A percentile compares a stretch with the other conserved stretches of the same genome.
Evolutionary conservation across 2,329 filamentous ascomycete species (phyloP).

Genomic region (Cylindrodendrum hubeiense): DNA sequence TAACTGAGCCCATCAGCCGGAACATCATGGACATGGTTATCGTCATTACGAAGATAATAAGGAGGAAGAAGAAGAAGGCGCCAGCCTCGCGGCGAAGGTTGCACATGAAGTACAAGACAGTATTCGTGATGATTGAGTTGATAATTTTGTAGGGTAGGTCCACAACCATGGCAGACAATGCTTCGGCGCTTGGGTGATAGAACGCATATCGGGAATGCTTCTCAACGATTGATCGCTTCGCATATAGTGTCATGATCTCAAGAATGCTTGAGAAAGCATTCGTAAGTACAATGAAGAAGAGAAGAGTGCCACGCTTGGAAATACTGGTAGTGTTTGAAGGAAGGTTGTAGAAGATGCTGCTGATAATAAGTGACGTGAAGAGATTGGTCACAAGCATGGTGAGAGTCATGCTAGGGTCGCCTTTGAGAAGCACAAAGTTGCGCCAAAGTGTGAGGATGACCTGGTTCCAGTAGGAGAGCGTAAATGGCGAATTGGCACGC

Average conservation of each 20-base stretch:
- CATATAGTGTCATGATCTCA: conserved; percentile 40
- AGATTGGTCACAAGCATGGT: conserved; percentile 56
- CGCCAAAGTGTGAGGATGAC: conserved; percentile 54
- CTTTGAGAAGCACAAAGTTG: conserved; percentile 50
- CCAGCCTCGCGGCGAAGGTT: conserved; percentile 68
- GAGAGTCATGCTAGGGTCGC: conserved; percentile 52
- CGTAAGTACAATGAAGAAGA: conserved; percentile 63
- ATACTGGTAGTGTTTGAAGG: conserved; percentile 55
- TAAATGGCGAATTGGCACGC: conserved; percentile 59
- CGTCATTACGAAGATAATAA: conserved; percentile 48
- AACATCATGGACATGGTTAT: conserved; percentile 34
- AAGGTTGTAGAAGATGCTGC: conserved; percentile 62
- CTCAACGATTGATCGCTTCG: conserved; percentile 41
- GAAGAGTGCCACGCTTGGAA: conserved; percentile 56
- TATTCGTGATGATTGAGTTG: conserved; percentile 48
- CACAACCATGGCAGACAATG: conserved; percentile 2
- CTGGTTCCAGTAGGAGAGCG: conserved; percentile 59
- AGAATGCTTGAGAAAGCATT: conserved; percentile 55
- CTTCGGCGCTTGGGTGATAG: conserved; percentile 40
- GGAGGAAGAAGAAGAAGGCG: conserved; percentile 69
- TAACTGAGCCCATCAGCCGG: conserved; percentile 30
- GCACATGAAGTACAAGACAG: conserved; percentile 72
- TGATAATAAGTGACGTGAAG: conserved; percentile 61
- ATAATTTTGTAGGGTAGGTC: conserved; percentile 17
- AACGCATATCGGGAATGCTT: conserved; percentile 45